Conservation (phyloP, 768 basidiomycete genomes). For the Termitomyces sp. region DNA sequence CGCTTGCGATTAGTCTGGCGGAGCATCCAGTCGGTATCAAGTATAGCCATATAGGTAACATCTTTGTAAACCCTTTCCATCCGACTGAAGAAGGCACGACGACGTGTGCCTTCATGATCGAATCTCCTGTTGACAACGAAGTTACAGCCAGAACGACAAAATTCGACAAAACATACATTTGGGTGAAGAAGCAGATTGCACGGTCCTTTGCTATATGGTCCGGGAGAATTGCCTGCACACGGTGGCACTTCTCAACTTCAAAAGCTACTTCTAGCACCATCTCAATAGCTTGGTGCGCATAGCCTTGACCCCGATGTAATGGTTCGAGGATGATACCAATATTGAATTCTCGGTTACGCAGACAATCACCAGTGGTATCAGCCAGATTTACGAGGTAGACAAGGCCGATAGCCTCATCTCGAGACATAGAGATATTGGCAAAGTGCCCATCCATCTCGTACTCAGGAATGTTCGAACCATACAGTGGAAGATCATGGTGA, state of each 20-base stretch:
- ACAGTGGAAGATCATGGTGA: too few relatives aligned
- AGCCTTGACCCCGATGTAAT: conserved; percentile 31
- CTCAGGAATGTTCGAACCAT: background rate
- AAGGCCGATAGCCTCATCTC: conserved; percentile 28
- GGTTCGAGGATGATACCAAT: conserved; percentile 48
- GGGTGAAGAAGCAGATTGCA: conserved; percentile 43
- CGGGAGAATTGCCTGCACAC: conserved; percentile 48
- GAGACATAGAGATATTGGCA: background rate
- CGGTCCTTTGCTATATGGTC: conserved; percentile 36
- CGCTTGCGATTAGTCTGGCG: conserved; percentile 6
- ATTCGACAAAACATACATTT: conserved; percentile 20
- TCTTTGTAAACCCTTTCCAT: conserved; percentile 48
- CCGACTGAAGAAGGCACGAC: conserved; percentile 45
- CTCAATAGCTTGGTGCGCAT: conserved; percentile 40
- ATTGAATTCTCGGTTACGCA: conserved; percentile 39
- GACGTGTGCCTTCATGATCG: conserved; percentile 55
- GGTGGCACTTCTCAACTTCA: conserved; percentile 35
- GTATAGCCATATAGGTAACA: conserved; percentile 51
- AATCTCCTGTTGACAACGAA: conserved; percentile 39
- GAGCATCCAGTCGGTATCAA: conserved; percentile 57
- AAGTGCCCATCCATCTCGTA: background rate
- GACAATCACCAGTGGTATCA: conserved; percentile 18
- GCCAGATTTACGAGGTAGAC: conserved; percentile 34
- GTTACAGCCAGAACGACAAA: background rate
- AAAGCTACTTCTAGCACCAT: conserved; percentile 45